Evolutionary conservation across 1,139 yeast genomes (phyloP), one percentile per base, ranked within the genome.

Genomic region (Hansenula anomala): DNA sequence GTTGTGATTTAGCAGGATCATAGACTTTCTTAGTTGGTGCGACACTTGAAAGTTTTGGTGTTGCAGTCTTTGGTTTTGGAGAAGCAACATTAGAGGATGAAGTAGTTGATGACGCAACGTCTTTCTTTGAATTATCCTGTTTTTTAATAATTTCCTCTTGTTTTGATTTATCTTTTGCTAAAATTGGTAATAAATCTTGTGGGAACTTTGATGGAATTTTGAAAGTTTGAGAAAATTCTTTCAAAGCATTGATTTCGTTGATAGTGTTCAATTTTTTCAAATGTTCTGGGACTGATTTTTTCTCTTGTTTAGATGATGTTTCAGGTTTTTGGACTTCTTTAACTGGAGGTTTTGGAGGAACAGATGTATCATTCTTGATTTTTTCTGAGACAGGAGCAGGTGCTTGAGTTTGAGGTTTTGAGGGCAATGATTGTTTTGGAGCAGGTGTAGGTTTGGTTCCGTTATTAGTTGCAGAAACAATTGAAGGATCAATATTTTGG

Each of bases 201-300:
- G 96, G 96, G 54, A 81, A 71, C 45, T 78, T 78, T 47, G 78
- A 77, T 4, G 87, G 87, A 22, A 88, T 77, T 61, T 86, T 87
- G 61, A 86, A 86, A 50, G 76, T 84, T 37, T 87, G 89, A 37
- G 95, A 79, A 57, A 89, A 89, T 57, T 85, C 87, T 46, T 78
- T 80, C 42, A 88, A 68, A n/a, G 92, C 86, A 48, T 83, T 81
- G 49, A 87, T 78, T 64, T 76, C 95, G 48, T 77, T 74, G 56
- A 78, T 80, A 11, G 80, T 78, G 49, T 68, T 73, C 43, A 72
- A 61, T 46, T 76, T 66, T 51, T 70, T 69, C 4, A 71, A 61
- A 42, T 71, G 75, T 38, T 58, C 40, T 3, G 13, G 38, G 16
- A 22, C 26, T 23, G 41, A 37, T 34, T 17, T 41, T 28, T 28